These are phyloP conservation scores for Corrigiola litoralis DNA, from an alignment of 179 eudicot genomes.

Conservation along the genomic window DNA sequence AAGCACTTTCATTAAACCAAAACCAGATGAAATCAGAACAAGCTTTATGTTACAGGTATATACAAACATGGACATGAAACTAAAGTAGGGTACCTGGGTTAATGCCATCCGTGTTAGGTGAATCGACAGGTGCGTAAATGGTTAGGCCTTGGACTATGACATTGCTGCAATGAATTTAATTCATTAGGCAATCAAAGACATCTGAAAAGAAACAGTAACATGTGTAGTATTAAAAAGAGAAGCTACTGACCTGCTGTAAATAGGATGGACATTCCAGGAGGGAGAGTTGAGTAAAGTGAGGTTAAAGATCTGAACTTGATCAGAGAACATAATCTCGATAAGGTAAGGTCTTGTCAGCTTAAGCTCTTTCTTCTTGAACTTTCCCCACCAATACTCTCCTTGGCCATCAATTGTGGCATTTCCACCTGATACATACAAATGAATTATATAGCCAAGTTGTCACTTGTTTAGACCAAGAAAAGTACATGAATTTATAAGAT, in stretches of 20 bases:
- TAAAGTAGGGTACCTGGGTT: constrained; percentile 45
- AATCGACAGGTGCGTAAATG: constrained; percentile 56
- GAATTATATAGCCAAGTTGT: background rate
- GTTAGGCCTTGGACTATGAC: constrained; percentile 61
- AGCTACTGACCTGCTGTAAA: constrained; percentile 53
- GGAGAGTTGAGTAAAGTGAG: constrained; percentile 77
- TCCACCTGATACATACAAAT: constrained; percentile 39
- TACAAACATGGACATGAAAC: background rate
- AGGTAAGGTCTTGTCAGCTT: constrained; percentile 63
- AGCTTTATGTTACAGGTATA: no score
- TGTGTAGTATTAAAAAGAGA: background rate
- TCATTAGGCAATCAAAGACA: background rate
- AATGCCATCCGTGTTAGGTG: constrained; percentile 88
- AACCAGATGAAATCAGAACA: no score
- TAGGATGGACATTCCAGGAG: constrained; percentile 79
- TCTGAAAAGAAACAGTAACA: background rate
- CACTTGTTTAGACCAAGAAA: background rate
- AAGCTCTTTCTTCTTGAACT: constrained; percentile 55
- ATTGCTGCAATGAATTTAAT: constrained; percentile 36
- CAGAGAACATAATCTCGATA: constrained; percentile 70
- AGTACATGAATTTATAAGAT: background rate
- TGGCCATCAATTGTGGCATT: constrained; percentile 89
- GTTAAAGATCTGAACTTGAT: constrained; percentile 62
- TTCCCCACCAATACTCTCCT: constrained; percentile 72
- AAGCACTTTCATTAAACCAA: no score